Percentiles rank a stretch among this genome's conserved stretches.
Conservation (phyloP, 441 rosid genomes). For the Eugenia klotzschiana region DNA sequence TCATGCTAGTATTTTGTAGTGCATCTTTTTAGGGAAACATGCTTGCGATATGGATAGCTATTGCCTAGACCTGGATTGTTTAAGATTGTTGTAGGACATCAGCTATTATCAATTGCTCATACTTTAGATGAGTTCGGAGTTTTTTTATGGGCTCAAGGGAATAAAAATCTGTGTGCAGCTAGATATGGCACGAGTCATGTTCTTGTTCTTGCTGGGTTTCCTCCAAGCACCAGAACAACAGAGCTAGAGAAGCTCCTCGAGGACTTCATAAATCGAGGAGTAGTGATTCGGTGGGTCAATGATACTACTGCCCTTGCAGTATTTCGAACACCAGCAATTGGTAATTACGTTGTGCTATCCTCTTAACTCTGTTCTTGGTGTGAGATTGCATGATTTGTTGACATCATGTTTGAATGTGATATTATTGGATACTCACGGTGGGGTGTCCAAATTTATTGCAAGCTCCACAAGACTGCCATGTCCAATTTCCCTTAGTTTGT, state of each 20-base stretch:
- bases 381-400: neutral
- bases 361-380: neutral
- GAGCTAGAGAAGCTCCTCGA: conserved; percentile 67
- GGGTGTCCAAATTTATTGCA: neutral
- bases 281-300: conserved; percentile 79
- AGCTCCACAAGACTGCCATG: neutral
- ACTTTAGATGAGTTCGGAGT: neutral
- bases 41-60: neutral
- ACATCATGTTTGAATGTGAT: neutral
- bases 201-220: conserved; percentile 64
- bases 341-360: conserved; percentile 18
- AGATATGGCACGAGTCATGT: conserved; percentile 72
- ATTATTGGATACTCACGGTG: neutral
- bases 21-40: neutral
- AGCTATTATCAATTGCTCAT: neutral
- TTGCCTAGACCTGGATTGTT: neutral
- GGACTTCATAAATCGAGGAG: conserved; percentile 39
- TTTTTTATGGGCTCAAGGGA: neutral
- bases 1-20: neutral
- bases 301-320: conserved; percentile 92
- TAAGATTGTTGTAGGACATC: neutral
- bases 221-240: conserved; percentile 54
- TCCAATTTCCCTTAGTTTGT: neutral
- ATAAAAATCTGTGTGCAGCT: conserved; percentile 24
- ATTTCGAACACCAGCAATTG: conserved; percentile 55